Evolutionary conservation across 495 filamentous ascomycete genomes (phyloP).

Genomic region (Hyaloscypha bicolor): DNA sequence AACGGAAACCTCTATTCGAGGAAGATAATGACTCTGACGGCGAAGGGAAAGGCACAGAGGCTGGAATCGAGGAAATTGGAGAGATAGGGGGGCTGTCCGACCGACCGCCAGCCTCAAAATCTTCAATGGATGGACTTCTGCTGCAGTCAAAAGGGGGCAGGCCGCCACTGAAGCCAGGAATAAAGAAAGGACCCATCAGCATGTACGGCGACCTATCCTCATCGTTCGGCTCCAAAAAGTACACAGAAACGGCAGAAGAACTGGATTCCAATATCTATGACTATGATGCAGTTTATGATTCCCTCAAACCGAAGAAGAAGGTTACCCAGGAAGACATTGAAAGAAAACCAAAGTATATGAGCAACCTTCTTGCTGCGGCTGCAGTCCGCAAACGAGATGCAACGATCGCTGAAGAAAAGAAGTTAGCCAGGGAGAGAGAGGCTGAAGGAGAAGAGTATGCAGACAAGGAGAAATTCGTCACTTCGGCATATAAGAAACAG

Average conservation of each 20-base stretch:
- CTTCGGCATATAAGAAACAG: constrained; percentile 90
- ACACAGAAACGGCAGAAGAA: constrained; percentile 57
- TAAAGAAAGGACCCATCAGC: constrained; percentile 35
- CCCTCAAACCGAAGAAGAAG: constrained; percentile 49
- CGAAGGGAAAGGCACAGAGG: constrained; percentile 33
- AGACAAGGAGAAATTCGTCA: constrained; percentile 97
- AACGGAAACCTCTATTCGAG: constrained; percentile 52
- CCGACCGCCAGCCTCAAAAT: not conserved
- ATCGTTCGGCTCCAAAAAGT: constrained; percentile 53
- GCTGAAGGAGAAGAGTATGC: constrained; percentile 92
- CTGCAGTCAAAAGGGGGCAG: constrained; percentile 25
- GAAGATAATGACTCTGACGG: constrained; percentile 51
- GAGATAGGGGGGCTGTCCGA: constrained; percentile 29
- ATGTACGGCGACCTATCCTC: constrained; percentile 59
- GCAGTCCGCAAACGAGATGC: constrained; percentile 88
- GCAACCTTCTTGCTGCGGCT: constrained; percentile 73
- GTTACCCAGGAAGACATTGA: constrained; percentile 40
- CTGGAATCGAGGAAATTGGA: constrained; percentile 33
- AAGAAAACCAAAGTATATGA: constrained; percentile 81
- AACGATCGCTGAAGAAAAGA: constrained; percentile 82
- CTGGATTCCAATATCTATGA: constrained; percentile 73
- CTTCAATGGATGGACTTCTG: not conserved
- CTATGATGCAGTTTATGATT: constrained; percentile 75
- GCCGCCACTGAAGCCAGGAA: constrained; percentile 34
- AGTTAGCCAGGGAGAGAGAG: constrained; percentile 84